Evolutionary conservation across 164 flowering plant genomes (phyloP), one percentile per base, ranked within the genome.

Genomic region (Liquidambar formosana): DNA sequence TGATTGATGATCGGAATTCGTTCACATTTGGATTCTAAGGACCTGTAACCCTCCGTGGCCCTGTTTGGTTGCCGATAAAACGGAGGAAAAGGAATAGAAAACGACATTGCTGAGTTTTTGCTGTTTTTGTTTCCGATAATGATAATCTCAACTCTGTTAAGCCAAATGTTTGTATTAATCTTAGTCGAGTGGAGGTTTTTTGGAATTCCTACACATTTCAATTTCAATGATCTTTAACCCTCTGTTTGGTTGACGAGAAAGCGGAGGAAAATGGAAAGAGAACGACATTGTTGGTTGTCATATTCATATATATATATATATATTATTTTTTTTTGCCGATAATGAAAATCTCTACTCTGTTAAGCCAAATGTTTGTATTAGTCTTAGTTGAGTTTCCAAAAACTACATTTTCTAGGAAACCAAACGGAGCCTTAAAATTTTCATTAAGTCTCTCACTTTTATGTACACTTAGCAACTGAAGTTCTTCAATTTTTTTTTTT

Each of bases 181-280:
- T 33, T 33, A 33, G 41, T 33, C 6, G 41, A 33, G 41, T 33
- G 41, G 41, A 33, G 41, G 2, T 33, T 33, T 33, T 6, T 33
- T 33, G 41, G 41, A 4, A n/a, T 5, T n/a, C 21, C 9, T 51
- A 1, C 23, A 54, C 58, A 10, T 23, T 22, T 54, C 15, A 6
- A 33, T 33, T 33, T 6, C 6, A 6, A 33, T 2, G 41, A 33
- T 33, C 41, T 54, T 4, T 11, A 26, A 21, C 23, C 22, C 4
- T 54, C 22, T 54, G 58, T 22, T 54, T 54, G 58, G 58, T 54
- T 54, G 27, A 27, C 23, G 58, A 54, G 58, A 22, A 22, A 54
- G 27, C 14, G 8, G 19, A 51, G 54, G 54, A 51, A 51, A 51
- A 18, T 3, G 18, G 18, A n/a, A 6, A 18, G 54, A 33, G 6